Conservation (phyloP, 1,139 yeast species). For the Torulaspora globosa region DNA sequence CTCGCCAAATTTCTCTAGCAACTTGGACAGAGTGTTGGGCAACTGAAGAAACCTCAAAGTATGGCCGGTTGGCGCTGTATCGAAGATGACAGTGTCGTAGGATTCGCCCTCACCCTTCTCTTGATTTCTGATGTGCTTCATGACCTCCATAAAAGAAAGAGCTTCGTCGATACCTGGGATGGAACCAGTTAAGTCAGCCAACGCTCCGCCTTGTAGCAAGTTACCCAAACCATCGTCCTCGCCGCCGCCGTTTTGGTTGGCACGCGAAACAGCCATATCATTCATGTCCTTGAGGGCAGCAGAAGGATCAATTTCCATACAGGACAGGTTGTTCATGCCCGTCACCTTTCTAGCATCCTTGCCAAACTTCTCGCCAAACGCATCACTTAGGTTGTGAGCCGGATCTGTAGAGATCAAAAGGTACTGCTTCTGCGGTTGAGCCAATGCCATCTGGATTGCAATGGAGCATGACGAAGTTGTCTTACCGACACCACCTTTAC, state of each 20-base stretch:
- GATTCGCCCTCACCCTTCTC: constrained; percentile 44
- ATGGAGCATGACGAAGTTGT: constrained; percentile 95
- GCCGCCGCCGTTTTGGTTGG: constrained; percentile 27
- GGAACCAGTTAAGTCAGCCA: constrained; percentile 90
- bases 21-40: constrained; percentile 85
- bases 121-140: constrained; percentile 90
- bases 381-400: constrained; percentile 94
- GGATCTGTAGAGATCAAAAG: constrained; percentile 94
- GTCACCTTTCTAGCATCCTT: constrained; percentile 93
- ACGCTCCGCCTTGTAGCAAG: constrained; percentile 37
- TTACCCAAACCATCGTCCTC: constrained; percentile 30
- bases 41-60: constrained; percentile 89
- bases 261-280: constrained; percentile 42
- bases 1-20: constrained; percentile 81
- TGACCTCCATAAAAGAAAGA: constrained; percentile 92
- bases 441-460: constrained; percentile 83
- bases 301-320: constrained; percentile 98
- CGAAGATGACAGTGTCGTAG: constrained; percentile 88
- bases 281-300: constrained; percentile 90
- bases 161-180: constrained; percentile 99
- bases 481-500: constrained; percentile 99
- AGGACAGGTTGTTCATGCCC: constrained; percentile 79
- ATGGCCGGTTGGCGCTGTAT: constrained; percentile 98
- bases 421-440: constrained; percentile 76
- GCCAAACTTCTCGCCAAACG: constrained; percentile 95